phyloP scores from a whole-genome alignment of 2,329 filamentous ascomycete genomes.

The Aspergillus proliferans region DNA sequence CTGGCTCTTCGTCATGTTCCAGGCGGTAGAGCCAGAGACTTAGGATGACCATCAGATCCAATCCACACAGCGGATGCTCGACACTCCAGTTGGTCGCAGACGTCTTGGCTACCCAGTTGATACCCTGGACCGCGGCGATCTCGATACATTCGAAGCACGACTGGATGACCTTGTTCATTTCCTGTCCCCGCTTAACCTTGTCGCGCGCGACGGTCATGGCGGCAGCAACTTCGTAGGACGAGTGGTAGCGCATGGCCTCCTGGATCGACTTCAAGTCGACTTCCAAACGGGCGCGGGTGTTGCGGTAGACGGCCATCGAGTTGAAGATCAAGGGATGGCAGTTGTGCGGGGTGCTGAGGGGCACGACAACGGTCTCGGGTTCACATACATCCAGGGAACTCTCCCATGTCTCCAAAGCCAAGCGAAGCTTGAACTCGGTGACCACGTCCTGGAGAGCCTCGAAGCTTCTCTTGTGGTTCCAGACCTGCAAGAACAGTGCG shows the following conservation, averaged over 20 bases:
- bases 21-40: slow-evolving; percentile 98
- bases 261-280: slow-evolving; percentile 95
- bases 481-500: slow-evolving; percentile 93
- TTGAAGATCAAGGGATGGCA: slow-evolving; percentile 97
- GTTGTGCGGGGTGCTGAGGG: slow-evolving; percentile 88
- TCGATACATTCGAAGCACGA: slow-evolving; percentile 98
- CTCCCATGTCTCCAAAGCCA: slow-evolving; percentile 98
- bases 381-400: slow-evolving; percentile 91
- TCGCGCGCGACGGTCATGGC: slow-evolving; percentile 94
- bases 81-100: slow-evolving; percentile 99
- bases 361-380: slow-evolving; percentile 79
- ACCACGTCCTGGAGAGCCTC: slow-evolving; percentile 95
- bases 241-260: slow-evolving; percentile 93
- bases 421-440: slow-evolving; percentile 92
- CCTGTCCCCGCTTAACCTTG: slow-evolving; percentile 86
- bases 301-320: slow-evolving; percentile 93
- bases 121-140: slow-evolving; percentile 86
- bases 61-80: slow-evolving; percentile 90
- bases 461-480: slow-evolving; percentile 98
- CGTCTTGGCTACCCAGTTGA: slow-evolving; percentile 96
- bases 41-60: slow-evolving; percentile 96
- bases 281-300: slow-evolving; percentile 83
- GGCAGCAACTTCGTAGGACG: slow-evolving; percentile 91
- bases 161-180: slow-evolving; percentile 98
- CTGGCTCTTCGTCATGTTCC: slow-evolving; percentile 93